A percentile compares a stretch with the other conserved stretches of the same genome.
These are phyloP conservation scores for Rhodomyrtus psidioides DNA, from an alignment of 441 rosid genomes.

Conservation along the genomic window DNA sequence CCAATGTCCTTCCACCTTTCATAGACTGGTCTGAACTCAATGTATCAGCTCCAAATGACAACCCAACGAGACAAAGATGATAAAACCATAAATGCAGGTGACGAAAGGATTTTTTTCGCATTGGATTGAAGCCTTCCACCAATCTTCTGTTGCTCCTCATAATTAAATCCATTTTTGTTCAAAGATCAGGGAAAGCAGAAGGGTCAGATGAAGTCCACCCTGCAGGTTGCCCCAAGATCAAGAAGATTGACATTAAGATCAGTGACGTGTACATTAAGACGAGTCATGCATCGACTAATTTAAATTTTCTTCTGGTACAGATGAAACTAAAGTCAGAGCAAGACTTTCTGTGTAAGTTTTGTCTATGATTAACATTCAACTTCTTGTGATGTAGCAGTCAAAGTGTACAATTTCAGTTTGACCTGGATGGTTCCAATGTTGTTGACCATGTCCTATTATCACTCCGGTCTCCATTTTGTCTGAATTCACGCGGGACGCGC, in stretches of 20 bases:
- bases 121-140: too few relatives aligned
- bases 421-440: neutral
- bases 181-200: neutral
- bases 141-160: too few relatives aligned
- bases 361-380: neutral
- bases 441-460: neutral
- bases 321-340: neutral
- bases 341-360: neutral
- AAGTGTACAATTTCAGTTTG: neutral
- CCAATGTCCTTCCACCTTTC: neutral
- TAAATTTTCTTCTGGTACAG: neutral
- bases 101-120: too few relatives aligned
- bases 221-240: neutral
- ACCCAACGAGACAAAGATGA: too few relatives aligned
- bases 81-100: too few relatives aligned
- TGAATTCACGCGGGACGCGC: neutral
- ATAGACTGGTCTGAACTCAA: neutral
- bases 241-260: neutral
- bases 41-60: neutral
- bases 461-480: neutral
- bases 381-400: neutral
- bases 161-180: neutral
- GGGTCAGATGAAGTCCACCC: neutral
- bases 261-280: neutral
- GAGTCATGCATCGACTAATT: neutral